A percentile compares a stretch with the other conserved stretches of the same genome.
Conservation (phyloP, 805 yeast species). For the Candida qinlingensis region DNA sequence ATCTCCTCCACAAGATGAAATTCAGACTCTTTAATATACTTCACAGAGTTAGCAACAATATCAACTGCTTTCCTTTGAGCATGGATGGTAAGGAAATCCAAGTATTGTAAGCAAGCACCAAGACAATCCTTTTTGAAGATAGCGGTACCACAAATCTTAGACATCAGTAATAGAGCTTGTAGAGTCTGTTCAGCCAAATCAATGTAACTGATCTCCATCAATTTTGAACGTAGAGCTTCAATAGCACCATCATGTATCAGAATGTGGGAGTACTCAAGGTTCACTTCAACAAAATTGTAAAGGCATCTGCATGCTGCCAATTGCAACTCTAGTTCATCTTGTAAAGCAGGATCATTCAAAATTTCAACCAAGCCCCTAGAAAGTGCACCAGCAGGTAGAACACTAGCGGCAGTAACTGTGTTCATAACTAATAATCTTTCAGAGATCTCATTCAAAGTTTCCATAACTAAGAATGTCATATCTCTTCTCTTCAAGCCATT, state of each 20-base stretch:
- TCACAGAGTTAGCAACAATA: slow-evolving; percentile 67
- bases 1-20: slow-evolving; percentile 48
- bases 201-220: slow-evolving; percentile 73
- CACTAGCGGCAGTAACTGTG: slow-evolving; percentile 53
- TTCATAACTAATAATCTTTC: slow-evolving; percentile 67
- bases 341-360: slow-evolving; percentile 50
- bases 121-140: slow-evolving; percentile 59
- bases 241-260: slow-evolving; percentile 64
- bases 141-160: slow-evolving; percentile 44
- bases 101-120: slow-evolving; percentile 57
- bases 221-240: slow-evolving; percentile 56
- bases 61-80: slow-evolving; percentile 78
- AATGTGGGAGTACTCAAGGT: slow-evolving; percentile 54
- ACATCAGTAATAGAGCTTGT: slow-evolving; percentile 65
- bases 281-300: slow-evolving; percentile 73
- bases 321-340: slow-evolving; percentile 72
- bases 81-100: slow-evolving; percentile 86
- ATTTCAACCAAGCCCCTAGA: slow-evolving; percentile 51
- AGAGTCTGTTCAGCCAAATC: slow-evolving; percentile 91
- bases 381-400: slow-evolving; percentile 54
- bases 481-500: slow-evolving; percentile 26
- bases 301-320: slow-evolving; percentile 79
- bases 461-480: slow-evolving; percentile 58
- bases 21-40: slow-evolving; percentile 38
- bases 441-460: slow-evolving; percentile 59